Conservation (phyloP, 352 stramenopile species). For the Phytophthora multivora region DNA sequence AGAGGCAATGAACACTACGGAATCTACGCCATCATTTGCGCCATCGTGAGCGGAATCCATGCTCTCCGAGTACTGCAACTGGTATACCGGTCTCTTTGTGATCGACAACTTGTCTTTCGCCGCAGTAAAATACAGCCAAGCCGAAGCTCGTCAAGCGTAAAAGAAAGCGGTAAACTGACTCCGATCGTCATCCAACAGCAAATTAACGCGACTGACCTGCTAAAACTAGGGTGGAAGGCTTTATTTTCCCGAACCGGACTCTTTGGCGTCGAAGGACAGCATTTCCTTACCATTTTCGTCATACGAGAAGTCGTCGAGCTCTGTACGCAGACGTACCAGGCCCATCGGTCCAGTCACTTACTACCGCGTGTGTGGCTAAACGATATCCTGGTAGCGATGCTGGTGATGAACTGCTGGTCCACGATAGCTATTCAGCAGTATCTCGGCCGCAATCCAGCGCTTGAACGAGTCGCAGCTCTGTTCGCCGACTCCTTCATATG, state of each 20-base stretch:
- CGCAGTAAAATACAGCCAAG: neutral
- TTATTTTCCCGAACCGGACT: neutral
- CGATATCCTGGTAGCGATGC: constrained; percentile 18
- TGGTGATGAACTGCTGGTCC: constrained; percentile 52
- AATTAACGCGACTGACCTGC: too few relatives aligned
- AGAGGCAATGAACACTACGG: neutral
- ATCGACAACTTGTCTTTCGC: neutral
- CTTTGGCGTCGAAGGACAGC: constrained; percentile 11
- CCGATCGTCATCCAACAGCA: neutral
- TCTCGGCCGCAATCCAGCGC: neutral
- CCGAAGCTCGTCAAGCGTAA: neutral
- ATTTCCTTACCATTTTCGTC: constrained; percentile 28
- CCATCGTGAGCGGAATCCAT: neutral
- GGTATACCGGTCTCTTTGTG: neutral
- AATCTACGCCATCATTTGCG: neutral
- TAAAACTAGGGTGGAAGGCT: neutral
- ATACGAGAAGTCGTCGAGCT: constrained; percentile 16
- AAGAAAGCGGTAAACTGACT: neutral
- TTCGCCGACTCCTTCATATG: constrained; percentile 4
- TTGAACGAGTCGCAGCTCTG: constrained; percentile 5
- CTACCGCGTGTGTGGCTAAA: constrained; percentile 29
- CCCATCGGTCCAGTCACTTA: constrained; percentile 22
- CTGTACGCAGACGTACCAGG: constrained; percentile 18
- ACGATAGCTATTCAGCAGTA: constrained; percentile 57
- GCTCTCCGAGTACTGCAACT: neutral